Base-by-base conservation (phyloP, 495 filamentous ascomycete species). In the Chaetomium tenue region DNA sequence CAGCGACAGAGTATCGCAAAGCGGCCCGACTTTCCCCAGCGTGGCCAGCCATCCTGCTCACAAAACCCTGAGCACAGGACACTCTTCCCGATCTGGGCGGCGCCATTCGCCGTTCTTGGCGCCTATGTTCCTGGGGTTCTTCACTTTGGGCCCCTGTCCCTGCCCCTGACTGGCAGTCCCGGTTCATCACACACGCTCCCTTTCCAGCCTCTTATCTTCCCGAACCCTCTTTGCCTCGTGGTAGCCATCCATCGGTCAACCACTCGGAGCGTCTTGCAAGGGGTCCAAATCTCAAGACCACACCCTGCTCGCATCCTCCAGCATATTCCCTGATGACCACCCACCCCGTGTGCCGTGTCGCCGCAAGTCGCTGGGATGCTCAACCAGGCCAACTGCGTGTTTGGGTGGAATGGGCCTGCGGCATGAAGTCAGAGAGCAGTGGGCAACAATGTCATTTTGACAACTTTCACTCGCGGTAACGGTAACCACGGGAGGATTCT, bases 191-290 rank as follows among this genome's bases (percentile, higher is more conserved):
- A 64, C 66, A 63, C 61, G 47, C 60, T 60, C 62, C 63, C 63
- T 18, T 61, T 66, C 63, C 20, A 54, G 46, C 63, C 37, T 69
- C 71, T 72, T 73, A 72, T 73, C 72, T 73, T 75, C 72, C 72
- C 72, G 72, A 75, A 75, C 72, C 72, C 71, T 73, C 73, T 70
- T 72, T 70, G 67, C 72, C 72, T 73, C 72, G 72, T 75, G 72
- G 72, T 70, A 69, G 64, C 65, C 67, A 50, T 63, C 67, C 72
- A 71, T 71, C 58, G 46, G 61, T 70, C 5, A 40, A 56, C 60
- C 60, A 56, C 51, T 40, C 22, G 50, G 57, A 54, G 54, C 26
- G 33, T n/a, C 22, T 58, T 39, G 9, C 59, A 62, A 63, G 46
- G 60, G 25, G 33, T 1, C 33, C 15, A 18, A 50, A 50, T 30